phyloP scores from a whole-genome alignment of 225 moss, liverwort and hornwort genomes.

The Lunularia cruciata region DNA sequence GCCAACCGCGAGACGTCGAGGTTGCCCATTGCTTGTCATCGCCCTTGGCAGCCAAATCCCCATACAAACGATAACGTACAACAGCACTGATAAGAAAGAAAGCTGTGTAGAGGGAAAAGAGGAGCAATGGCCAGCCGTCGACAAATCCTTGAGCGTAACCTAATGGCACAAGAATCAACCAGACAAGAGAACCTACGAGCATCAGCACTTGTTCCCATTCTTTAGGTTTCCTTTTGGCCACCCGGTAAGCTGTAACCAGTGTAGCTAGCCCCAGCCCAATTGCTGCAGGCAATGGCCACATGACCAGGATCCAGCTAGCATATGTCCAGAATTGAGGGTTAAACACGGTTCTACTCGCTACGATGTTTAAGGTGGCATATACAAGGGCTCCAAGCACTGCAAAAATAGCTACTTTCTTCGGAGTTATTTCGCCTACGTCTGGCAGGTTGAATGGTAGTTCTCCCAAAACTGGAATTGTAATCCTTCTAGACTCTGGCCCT shows the following conservation, averaged over 20 bases:
- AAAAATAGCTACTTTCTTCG: constrained; percentile 60
- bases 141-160: constrained; percentile 70
- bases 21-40: constrained; percentile 73
- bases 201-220: constrained; percentile 74
- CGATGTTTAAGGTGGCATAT: constrained; percentile 40
- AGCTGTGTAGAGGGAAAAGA: constrained; percentile 56
- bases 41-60: constrained; percentile 50
- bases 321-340: constrained; percentile 71
- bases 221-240: constrained; percentile 56
- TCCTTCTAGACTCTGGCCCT: constrained; percentile 9
- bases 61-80: constrained; percentile 67
- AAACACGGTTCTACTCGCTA: constrained; percentile 46
- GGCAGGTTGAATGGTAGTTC: constrained; percentile 26
- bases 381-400: constrained; percentile 47
- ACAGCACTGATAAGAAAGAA: constrained; percentile 85
- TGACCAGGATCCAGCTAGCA: constrained; percentile 68
- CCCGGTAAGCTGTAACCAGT: constrained; percentile 47
- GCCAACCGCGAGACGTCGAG: constrained; percentile 49
- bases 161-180: constrained; percentile 82
- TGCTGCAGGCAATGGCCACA: constrained; percentile 88
- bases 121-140: constrained; percentile 83
- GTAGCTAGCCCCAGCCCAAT: constrained; percentile 58
- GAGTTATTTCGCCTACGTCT: constrained; percentile 31
- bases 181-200: constrained; percentile 65
- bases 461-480: constrained; percentile 36